These are phyloP conservation scores for Citrullus colocynthis DNA, from an alignment of 306 rosid genomes.

Conservation along the genomic window DNA sequence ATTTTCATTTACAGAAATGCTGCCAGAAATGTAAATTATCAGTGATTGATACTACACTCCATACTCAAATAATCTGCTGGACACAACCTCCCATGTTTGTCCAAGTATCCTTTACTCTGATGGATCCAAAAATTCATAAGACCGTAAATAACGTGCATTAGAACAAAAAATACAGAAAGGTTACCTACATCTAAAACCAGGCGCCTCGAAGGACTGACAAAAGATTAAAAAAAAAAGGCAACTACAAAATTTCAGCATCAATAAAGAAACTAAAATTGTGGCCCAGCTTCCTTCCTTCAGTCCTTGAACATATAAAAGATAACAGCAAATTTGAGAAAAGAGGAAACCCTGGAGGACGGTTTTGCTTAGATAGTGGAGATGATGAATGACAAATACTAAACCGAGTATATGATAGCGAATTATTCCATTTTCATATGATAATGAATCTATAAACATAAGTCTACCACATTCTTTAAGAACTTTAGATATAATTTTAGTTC, in stretches of 20 bases:
- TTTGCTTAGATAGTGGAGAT: background rate
- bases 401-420: background rate
- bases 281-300: background rate
- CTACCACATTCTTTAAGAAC: background rate
- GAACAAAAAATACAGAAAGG: background rate
- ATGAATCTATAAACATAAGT: background rate
- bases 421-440: background rate
- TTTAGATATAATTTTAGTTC: background rate
- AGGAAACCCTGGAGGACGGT: background rate
- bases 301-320: background rate
- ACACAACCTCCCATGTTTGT: background rate
- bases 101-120: background rate
- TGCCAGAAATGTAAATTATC: constrained; percentile 26
- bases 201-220: background rate
- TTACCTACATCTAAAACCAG: background rate
- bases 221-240: background rate
- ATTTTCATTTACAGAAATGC: constrained; percentile 43
- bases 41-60: background rate
- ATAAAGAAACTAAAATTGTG: background rate
- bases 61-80: too few species aligned
- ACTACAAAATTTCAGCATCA: background rate
- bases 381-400: background rate
- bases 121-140: background rate
- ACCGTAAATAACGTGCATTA: background rate
- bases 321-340: background rate